Evolutionary conservation across 495 filamentous ascomycete species (phyloP), one percentile per base, ranked within the genome.

Genomic region (Apodospora peruviana): DNA sequence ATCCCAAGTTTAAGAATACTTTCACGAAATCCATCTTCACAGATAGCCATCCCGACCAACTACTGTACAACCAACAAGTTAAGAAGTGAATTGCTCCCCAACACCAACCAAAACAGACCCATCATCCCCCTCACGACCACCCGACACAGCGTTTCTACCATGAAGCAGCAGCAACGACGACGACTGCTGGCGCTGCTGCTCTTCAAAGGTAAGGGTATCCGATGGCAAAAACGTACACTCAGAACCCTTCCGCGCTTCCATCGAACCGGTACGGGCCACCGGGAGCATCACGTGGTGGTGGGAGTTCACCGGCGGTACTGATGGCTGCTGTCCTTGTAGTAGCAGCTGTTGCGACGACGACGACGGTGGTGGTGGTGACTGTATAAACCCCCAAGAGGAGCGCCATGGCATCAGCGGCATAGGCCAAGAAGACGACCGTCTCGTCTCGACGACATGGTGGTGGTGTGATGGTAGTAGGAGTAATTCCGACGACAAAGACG

Each of bases 21-120:
- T n/a, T n/a, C n/a, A n/a, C n/a, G n/a, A n/a, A n/a, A n/a, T n/a
- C n/a, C n/a, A n/a, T n/a, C n/a, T n/a, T n/a, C n/a, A n/a, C n/a
- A n/a, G n/a, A n/a, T n/a, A n/a, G n/a, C n/a, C n/a, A n/a, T n/a
- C n/a, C n/a, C n/a, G n/a, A n/a, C n/a, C n/a, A n/a, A n/a, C n/a
- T n/a, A n/a, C n/a, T n/a, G n/a, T n/a, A n/a, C n/a, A n/a, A n/a
- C n/a, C n/a, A n/a, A n/a, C n/a, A n/a, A n/a, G n/a, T n/a, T n/a
- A 23, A 34, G 19, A 5, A 21, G 36, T 16, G 45, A 59, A 59
- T 29, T 56, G 56, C 20, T 24, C 56, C 11, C 56, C 56, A 32
- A 59, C 41, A 8, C 56, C 56, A 16, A 22, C 29, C 45, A 59
- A 17, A 14, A 7, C 40, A 3, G 20, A 11, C 17, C n/a, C 10